Percentiles rank a stretch among this genome's conserved stretches.
Conservation (phyloP, 192 early-diverging fungal species). For the Funneliformis mosseae region DNA sequence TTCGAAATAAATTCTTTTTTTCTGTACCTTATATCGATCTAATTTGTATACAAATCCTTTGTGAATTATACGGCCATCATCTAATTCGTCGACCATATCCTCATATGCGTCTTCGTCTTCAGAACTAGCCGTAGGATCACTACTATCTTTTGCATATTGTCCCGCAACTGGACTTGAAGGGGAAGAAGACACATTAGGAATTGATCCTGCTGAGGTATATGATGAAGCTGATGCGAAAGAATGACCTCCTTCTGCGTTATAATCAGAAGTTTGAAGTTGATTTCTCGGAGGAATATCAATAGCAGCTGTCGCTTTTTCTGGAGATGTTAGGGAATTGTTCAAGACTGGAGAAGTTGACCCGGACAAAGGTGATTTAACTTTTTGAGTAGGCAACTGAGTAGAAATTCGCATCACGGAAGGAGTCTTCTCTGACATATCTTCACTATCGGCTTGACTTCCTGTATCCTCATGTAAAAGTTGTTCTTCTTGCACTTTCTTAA, state of each 20-base stretch:
- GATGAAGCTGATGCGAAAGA: conserved; percentile 2
- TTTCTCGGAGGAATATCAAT: conserved; percentile 25
- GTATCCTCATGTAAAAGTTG: conserved; percentile 15
- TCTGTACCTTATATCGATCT: conserved; percentile 51
- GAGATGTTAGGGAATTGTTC: background rate
- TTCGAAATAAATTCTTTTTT: background rate
- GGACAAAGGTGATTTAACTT: background rate
- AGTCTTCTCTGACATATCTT: conserved; percentile 10
- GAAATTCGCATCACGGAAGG: background rate
- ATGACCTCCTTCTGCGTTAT: background rate
- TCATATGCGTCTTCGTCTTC: conserved; percentile 21
- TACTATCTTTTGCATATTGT: conserved; percentile 23
- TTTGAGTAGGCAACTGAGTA: too few species aligned
- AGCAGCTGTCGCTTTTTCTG: background rate
- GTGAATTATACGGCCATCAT: conserved; percentile 34
- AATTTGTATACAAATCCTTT: conserved; percentile 59
- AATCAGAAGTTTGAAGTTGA: background rate
- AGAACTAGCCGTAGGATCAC: conserved; percentile 25
- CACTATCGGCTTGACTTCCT: conserved; percentile 22
- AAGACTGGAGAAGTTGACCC: background rate
- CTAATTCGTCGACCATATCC: background rate
- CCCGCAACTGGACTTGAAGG: conserved; percentile 21
- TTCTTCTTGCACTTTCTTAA: conserved; percentile 38
- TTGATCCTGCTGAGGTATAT: conserved; percentile 4
- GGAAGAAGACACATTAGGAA: background rate